Evolutionary conservation across 345 rosid species (phyloP), one percentile per base, ranked within the genome.

Genomic region (Populus alba): DNA sequence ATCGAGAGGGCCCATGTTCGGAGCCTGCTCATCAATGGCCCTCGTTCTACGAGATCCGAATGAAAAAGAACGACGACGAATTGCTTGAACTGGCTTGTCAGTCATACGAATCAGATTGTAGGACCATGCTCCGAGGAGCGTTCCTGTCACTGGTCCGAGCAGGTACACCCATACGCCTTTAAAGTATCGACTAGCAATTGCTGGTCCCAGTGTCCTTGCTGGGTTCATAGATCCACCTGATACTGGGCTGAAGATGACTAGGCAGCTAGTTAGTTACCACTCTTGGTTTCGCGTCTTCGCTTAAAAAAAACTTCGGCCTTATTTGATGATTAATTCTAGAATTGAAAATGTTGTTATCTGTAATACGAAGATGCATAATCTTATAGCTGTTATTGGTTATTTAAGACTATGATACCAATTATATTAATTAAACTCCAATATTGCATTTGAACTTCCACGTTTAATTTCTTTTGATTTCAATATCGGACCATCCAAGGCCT

Each of bases 221-320:
- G 92, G 94, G 82, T 87, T 87, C 91, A 86, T 88, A 35, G 91
- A 89, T 76, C 90, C 91, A 71, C 90, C 89, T 22, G 85, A 85
- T 70, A 87, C 75, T 66, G 86, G 91, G 66, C 83, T 90, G 89
- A 78, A 35, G 45, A 77, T 80, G n/a, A 80, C 66, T 43, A 69
- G 63, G n/a, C 61, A 27, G 16, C 3, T 72, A 35, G 53, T 59
- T 51, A 65, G 72, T 74, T 59, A 57, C 16, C 6, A 17, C 22
- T 27, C 2, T 71, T 11, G 16, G 4, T 33, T 18, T 22, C 37
- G 18, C 66, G 33, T 20, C 16, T 65, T 37, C 2, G 33, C n/a
- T 10, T 33, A n/a, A 20, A 27, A 8, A 49, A 41, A 65, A 22
- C 22, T 10, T 16, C 2, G n/a, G 31, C 16, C 20, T 38, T 5